Conservation (phyloP, 1,139 yeast species). For the Scheffersomyces segobiensis region DNA sequence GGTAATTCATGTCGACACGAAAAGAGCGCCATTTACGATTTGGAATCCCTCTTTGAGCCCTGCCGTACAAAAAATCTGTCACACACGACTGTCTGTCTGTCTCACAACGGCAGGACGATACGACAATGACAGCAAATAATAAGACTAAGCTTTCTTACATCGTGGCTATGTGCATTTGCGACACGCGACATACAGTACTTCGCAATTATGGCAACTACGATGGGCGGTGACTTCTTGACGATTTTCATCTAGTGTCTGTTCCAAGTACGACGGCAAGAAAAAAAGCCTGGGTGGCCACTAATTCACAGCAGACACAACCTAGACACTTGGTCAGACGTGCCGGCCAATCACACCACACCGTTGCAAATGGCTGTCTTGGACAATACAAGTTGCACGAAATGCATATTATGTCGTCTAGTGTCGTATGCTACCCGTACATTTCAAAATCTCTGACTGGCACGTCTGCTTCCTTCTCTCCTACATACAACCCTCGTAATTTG, state of each 20-base stretch:
- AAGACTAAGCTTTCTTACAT: neutral
- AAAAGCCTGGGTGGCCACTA: neutral
- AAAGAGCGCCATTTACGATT: neutral
- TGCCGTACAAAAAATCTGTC: neutral
- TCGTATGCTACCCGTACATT: neutral
- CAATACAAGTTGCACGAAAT: neutral
- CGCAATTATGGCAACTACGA: neutral
- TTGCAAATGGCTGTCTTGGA: neutral
- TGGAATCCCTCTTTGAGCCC: neutral
- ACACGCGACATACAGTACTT: neutral
- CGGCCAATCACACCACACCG: neutral
- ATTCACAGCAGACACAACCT: neutral
- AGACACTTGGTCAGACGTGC: neutral
- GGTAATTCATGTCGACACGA: neutral
- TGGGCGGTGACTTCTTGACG: neutral
- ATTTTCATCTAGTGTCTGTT: neutral
- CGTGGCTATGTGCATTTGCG: neutral
- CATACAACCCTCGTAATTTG: neutral
- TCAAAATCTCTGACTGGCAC: neutral
- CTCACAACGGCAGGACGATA: neutral
- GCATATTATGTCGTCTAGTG: neutral
- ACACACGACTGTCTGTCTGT: neutral
- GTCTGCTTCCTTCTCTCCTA: neutral
- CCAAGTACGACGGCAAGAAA: neutral
- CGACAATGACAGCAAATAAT: neutral